Conservation (phyloP, 805 yeast genomes). For the Danielozyma ontarioensis region DNA sequence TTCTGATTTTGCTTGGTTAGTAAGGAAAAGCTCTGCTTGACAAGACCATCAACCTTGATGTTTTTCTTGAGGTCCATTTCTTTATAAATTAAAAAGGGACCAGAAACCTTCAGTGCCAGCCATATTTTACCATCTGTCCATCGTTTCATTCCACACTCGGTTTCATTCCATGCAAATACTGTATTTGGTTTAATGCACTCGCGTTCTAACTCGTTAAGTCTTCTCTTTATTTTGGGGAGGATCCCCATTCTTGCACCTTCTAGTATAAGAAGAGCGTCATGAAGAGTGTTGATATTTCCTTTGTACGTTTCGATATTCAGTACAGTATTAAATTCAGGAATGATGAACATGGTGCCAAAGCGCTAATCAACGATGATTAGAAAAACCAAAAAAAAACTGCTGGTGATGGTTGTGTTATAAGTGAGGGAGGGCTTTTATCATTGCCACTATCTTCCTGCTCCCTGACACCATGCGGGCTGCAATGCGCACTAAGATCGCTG, state of each 20-base stretch:
- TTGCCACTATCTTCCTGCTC: too few species aligned
- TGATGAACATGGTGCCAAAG: background rate
- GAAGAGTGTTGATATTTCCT: slow-evolving; percentile 52
- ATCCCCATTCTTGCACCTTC: slow-evolving; percentile 59
- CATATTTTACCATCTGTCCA: slow-evolving; percentile 79
- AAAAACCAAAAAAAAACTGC: too few species aligned
- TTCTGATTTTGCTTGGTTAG: slow-evolving; percentile 48
- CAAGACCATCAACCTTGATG: slow-evolving; percentile 45
- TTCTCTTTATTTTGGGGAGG: slow-evolving; percentile 53
- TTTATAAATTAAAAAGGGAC: slow-evolving; percentile 47
- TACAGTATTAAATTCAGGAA: background rate
- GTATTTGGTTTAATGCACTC: slow-evolving; percentile 49
- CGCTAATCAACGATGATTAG: too few species aligned
- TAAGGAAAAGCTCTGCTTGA: slow-evolving; percentile 61
- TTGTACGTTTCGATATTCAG: slow-evolving; percentile 50
- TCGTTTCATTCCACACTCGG: slow-evolving; percentile 63
- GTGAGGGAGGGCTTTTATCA: too few species aligned
- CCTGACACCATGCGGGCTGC: too few species aligned
- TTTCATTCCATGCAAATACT: slow-evolving; percentile 69
- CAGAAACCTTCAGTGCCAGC: slow-evolving; percentile 68
- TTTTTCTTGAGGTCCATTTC: slow-evolving; percentile 45
- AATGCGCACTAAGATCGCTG: too few species aligned
- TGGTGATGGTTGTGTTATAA: too few species aligned
- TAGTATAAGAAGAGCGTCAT: slow-evolving; percentile 59
- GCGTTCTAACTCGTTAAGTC: slow-evolving; percentile 56